phyloP scores from a whole-genome alignment of 2,329 filamentous ascomycete genomes.

The Sordariomycetes sp. region DNA sequence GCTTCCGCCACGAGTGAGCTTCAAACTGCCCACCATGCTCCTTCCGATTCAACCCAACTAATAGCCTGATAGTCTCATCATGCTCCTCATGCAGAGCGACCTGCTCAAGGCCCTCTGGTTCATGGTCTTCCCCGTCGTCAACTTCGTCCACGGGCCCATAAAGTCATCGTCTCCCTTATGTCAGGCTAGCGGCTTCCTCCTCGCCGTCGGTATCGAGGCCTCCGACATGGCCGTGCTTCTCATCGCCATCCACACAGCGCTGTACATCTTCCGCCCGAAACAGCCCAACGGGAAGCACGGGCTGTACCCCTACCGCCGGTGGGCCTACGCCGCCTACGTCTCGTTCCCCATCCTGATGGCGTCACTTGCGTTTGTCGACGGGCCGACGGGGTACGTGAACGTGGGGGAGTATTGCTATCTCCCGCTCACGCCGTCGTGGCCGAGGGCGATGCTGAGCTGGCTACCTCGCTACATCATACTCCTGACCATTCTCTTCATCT shows the following conservation, averaged over 20 bases:
- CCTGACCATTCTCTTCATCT: conserved; percentile 47
- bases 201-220: conserved; percentile 53
- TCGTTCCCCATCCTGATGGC: conserved; percentile 46
- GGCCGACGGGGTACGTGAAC: conserved; percentile 38
- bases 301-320: conserved; percentile 52
- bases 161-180: conserved; percentile 42
- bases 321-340: conserved; percentile 43
- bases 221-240: conserved; percentile 60
- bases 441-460: conserved; percentile 56
- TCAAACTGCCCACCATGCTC: background rate
- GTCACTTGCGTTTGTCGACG: conserved; percentile 48
- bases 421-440: conserved; percentile 54
- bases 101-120: conserved; percentile 58
- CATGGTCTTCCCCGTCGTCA: conserved; percentile 48
- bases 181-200: conserved; percentile 55
- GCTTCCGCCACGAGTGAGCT: conserved; percentile 59
- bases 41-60: background rate
- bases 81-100: conserved; percentile 61
- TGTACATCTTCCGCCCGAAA: conserved; percentile 54
- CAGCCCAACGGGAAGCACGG: conserved; percentile 39
- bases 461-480: conserved; percentile 61
- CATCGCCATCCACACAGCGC: conserved; percentile 58
- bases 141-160: conserved; percentile 37
- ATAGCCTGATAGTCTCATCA: conserved; percentile 43
- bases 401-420: conserved; percentile 59